These are phyloP conservation scores for Lachancea sp. DNA, from an alignment of 805 yeast species.

Conservation along the genomic window DNA sequence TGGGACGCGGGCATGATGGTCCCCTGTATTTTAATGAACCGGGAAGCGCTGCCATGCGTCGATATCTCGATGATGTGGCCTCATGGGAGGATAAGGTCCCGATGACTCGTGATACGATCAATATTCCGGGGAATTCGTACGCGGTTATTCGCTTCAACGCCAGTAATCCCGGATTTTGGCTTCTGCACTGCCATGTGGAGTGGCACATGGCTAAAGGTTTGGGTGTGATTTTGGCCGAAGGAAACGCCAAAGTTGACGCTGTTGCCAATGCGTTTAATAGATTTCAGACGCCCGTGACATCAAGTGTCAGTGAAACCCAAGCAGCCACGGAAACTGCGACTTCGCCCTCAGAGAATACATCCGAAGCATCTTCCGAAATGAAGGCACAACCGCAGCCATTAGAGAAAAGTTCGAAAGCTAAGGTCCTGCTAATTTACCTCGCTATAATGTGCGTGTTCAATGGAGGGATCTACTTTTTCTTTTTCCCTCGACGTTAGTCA, in stretches of 20 bases:
- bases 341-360: background rate
- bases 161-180: constrained; percentile 72
- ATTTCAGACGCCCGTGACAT: background rate
- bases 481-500: background rate
- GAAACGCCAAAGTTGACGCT: constrained; percentile 10
- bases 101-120: constrained; percentile 53
- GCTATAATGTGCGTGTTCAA: constrained; percentile 17
- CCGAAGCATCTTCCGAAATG: background rate
- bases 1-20: constrained; percentile 40
- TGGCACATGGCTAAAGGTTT: constrained; percentile 66
- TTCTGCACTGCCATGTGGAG: constrained; percentile 72
- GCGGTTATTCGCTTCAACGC: constrained; percentile 54
- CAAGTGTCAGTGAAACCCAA: background rate
- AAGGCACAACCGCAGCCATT: background rate
- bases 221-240: constrained; percentile 42
- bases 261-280: constrained; percentile 1
- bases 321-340: background rate
- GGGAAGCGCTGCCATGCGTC: constrained; percentile 40
- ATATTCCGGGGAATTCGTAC: constrained; percentile 53
- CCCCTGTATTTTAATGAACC: constrained; percentile 29
- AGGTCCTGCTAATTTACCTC: constrained; percentile 17
- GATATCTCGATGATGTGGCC: constrained; percentile 17
- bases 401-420: constrained; percentile 4
- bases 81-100: constrained; percentile 36
- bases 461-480: constrained; percentile 9